A percentile compares a stretch with the other conserved stretches of the same genome.
These are phyloP conservation scores for Moesziomyces antarcticus DNA, from an alignment of 1,284 basidiomycete genomes.

Conservation along the genomic window DNA sequence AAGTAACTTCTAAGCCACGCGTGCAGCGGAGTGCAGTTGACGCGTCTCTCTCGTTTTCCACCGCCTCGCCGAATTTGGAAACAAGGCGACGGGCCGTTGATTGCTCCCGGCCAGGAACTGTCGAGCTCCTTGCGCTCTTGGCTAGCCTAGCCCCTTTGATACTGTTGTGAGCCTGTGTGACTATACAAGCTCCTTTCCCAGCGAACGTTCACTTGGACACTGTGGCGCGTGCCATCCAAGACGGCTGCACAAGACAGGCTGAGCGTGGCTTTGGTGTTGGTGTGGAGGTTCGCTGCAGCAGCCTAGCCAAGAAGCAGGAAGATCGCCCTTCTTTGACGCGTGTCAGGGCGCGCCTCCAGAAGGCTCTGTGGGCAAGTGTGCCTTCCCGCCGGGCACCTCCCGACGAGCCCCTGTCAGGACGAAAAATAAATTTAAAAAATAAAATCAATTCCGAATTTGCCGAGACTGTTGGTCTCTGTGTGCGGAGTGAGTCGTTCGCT, in stretches of 20 bases:
- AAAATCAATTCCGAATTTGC: background rate
- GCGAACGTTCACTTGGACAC: too few relatives aligned
- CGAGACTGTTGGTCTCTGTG: constrained; percentile 4
- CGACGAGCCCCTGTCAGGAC: background rate
- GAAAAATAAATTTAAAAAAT: background rate
- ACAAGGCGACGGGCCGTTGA: background rate
- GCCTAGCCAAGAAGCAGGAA: background rate
- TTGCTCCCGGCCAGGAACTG: background rate
- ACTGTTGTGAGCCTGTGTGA: too few relatives aligned
- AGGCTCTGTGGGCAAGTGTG: background rate
- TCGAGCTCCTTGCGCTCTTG: too few relatives aligned
- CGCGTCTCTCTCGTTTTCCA: constrained; percentile 7
- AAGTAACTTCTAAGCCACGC: constrained; percentile 23
- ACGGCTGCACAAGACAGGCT: background rate
- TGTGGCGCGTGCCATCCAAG: too few relatives aligned
- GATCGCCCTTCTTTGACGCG: background rate
- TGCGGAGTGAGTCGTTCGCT: background rate
- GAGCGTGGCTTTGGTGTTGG: constrained; percentile 3
- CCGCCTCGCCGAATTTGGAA: constrained; percentile 27
- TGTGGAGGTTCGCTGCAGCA: constrained; percentile 2
- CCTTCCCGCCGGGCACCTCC: background rate
- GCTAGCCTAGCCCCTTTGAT: too few relatives aligned
- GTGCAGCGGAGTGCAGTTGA: constrained; percentile 2
- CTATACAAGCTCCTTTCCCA: too few relatives aligned
- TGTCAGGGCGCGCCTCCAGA: too few relatives aligned